Evolutionary conservation across 2,329 filamentous ascomycete genomes (phyloP).

Genomic region (Xylariales sp.): DNA sequence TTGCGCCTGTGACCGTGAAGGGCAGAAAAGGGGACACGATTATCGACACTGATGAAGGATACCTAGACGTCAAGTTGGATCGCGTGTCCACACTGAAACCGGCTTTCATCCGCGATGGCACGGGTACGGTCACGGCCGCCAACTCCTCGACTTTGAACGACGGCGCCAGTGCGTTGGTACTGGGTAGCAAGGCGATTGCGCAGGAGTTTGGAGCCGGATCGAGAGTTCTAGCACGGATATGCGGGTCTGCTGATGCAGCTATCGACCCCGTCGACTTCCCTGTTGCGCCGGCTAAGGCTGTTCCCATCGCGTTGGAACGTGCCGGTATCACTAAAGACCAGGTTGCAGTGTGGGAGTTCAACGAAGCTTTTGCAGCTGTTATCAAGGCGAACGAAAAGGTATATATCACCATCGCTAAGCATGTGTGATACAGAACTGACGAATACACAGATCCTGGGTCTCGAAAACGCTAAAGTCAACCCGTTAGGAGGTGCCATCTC

Average conservation of each 20-base stretch:
- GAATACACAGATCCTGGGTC: slow-evolving; percentile 62
- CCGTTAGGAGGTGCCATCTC: slow-evolving; percentile 87
- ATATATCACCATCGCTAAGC: slow-evolving; percentile 10
- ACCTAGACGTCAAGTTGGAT: slow-evolving; percentile 78
- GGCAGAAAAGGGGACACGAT: slow-evolving; percentile 77
- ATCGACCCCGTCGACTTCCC: slow-evolving; percentile 92
- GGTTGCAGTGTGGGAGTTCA: slow-evolving; percentile 95
- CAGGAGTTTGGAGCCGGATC: slow-evolving; percentile 73
- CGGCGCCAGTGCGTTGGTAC: slow-evolving; percentile 82
- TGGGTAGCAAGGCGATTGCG: slow-evolving; percentile 76
- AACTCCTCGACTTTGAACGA: slow-evolving; percentile 95
- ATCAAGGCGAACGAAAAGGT: slow-evolving; percentile 93
- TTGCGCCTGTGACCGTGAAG: slow-evolving; percentile 81
- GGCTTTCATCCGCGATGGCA: slow-evolving; percentile 81
- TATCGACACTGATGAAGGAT: slow-evolving; percentile 82
- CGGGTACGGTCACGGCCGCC: slow-evolving; percentile 87
- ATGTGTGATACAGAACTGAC: slow-evolving; percentile 11
- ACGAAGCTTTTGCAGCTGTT: slow-evolving; percentile 94
- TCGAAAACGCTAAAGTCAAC: slow-evolving; percentile 78
- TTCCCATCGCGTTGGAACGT: slow-evolving; percentile 80
- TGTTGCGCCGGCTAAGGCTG: slow-evolving; percentile 84
- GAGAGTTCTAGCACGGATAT: slow-evolving; percentile 81
- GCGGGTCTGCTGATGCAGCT: slow-evolving; percentile 82
- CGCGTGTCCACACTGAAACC: slow-evolving; percentile 85
- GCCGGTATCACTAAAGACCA: slow-evolving; percentile 89